These are phyloP conservation scores for Fusarium kyushuense DNA, from an alignment of 2,329 filamentous ascomycete genomes.

Conservation along the genomic window DNA sequence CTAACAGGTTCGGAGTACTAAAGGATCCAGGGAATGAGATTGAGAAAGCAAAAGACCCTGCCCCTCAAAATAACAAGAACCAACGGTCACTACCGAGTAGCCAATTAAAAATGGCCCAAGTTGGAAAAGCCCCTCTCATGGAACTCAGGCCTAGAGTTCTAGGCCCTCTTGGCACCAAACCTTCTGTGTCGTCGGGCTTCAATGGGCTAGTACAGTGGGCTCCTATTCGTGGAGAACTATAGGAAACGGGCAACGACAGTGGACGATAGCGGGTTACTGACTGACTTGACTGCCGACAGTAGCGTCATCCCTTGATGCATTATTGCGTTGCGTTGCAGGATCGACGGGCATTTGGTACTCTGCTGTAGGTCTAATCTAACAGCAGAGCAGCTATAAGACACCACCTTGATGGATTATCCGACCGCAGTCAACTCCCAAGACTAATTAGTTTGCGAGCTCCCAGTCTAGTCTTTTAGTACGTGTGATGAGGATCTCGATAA, in stretches of 20 bases:
- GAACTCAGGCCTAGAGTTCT: constrained; percentile 31
- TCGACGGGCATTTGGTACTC: constrained; percentile 8
- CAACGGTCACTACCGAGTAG: constrained; percentile 29
- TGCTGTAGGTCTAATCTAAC: neutral
- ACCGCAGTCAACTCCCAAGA: constrained; percentile 7
- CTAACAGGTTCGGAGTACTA: neutral
- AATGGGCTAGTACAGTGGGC: neutral
- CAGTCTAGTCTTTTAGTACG: neutral
- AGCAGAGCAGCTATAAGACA: neutral
- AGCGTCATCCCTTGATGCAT: constrained; percentile 23
- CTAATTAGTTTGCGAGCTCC: constrained; percentile 26
- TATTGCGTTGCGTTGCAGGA: constrained; percentile 27
- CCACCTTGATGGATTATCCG: constrained; percentile 1
- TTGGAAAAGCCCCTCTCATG: constrained; percentile 1
- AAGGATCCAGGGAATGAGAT: neutral
- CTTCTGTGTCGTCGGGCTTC: neutral
- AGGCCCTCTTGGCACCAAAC: constrained; percentile 38
- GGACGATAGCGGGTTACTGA: constrained; percentile 4
- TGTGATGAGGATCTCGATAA: constrained; percentile 14
- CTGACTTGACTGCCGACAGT: constrained; percentile 31
- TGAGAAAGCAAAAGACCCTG: constrained; percentile 13
- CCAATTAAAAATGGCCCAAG: constrained; percentile 26
- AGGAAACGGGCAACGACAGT: neutral
- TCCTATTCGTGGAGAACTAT: constrained; percentile 25
- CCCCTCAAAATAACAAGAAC: constrained; percentile 3